A percentile compares a stretch with the other conserved stretches of the same genome.
Evolutionary conservation across 2,329 filamentous ascomycete species (phyloP).

Genomic region (Alternaria longipes): DNA sequence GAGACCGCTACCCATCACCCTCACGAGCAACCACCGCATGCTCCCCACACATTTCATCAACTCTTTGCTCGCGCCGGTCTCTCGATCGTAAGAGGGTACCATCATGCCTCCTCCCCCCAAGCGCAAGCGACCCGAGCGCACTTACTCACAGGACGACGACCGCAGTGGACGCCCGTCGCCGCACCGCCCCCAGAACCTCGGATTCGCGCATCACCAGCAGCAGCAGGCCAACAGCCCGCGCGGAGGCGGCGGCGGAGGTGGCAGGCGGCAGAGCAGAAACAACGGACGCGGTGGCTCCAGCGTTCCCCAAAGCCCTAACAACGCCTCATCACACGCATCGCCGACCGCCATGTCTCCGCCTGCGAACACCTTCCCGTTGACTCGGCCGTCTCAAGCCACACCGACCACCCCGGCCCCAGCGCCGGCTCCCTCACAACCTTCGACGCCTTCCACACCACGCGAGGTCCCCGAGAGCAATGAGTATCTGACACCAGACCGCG

Average conservation of each 20-base stretch:
- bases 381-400: constrained; percentile 29
- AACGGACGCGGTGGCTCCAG: constrained; percentile 41
- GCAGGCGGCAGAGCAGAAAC: constrained; percentile 40
- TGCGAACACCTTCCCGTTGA: constrained; percentile 27
- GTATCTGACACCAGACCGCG: constrained; percentile 74
- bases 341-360: constrained; percentile 47
- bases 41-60: constrained; percentile 34
- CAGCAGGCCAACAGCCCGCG: constrained; percentile 40
- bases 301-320: constrained; percentile 41
- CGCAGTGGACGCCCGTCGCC: constrained; percentile 58
- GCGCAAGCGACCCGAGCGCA: constrained; percentile 63
- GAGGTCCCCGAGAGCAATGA: constrained; percentile 71
- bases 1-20: constrained; percentile 9
- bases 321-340: constrained; percentile 37
- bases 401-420: constrained; percentile 22
- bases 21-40: constrained; percentile 38
- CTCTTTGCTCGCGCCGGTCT: constrained; percentile 35
- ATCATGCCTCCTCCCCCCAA: constrained; percentile 64
- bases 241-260: constrained; percentile 37
- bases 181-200: constrained; percentile 60
- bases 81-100: constrained; percentile 35
- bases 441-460: constrained; percentile 19
- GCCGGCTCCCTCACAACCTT: constrained; percentile 49
- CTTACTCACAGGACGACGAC: constrained; percentile 54
- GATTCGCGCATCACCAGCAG: constrained; percentile 61